These are phyloP conservation scores for Nakazawaea pomicola DNA, from an alignment of 805 yeast species.

Conservation along the genomic window DNA sequence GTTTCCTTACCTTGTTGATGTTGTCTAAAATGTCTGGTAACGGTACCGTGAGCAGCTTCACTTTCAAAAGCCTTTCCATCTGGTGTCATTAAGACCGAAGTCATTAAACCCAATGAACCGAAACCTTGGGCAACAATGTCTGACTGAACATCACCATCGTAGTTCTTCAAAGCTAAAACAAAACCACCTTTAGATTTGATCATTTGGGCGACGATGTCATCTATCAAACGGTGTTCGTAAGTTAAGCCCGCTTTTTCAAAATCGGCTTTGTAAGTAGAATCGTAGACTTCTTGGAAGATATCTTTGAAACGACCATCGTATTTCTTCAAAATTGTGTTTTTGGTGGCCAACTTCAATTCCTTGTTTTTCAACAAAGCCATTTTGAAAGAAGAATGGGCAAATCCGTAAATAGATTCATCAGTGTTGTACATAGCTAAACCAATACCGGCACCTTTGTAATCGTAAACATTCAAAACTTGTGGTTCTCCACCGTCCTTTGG, in stretches of 20 bases:
- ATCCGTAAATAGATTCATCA: constrained; percentile 69
- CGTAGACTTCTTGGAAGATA: constrained; percentile 66
- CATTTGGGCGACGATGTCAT: constrained; percentile 90
- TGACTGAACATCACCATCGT: constrained; percentile 83
- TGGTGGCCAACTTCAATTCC: constrained; percentile 67
- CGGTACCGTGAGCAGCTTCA: constrained; percentile 88
- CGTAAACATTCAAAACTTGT: constrained; percentile 47
- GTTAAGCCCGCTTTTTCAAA: constrained; percentile 60
- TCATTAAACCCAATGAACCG: constrained; percentile 81
- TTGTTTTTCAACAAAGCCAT: constrained; percentile 61
- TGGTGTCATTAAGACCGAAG: constrained; percentile 77
- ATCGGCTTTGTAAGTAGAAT: constrained; percentile 45
- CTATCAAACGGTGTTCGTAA: constrained; percentile 79
- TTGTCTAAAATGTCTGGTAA: constrained; percentile 80
- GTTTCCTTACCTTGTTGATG: constrained; percentile 80
- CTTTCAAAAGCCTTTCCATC: constrained; percentile 84
- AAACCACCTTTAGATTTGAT: constrained; percentile 80
- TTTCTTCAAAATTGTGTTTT: constrained; percentile 76
- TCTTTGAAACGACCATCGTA: constrained; percentile 83
- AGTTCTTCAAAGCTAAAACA: constrained; percentile 75
- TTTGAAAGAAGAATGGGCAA: constrained; percentile 77
- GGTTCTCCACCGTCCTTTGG: constrained; percentile 54
- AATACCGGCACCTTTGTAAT: constrained; percentile 65
- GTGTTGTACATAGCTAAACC: constrained; percentile 83
- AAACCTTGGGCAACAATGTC: constrained; percentile 87